Evolutionary conservation across 176 grass and related monocot species (phyloP).

Genomic region (Cenchrus fungigraminus): DNA sequence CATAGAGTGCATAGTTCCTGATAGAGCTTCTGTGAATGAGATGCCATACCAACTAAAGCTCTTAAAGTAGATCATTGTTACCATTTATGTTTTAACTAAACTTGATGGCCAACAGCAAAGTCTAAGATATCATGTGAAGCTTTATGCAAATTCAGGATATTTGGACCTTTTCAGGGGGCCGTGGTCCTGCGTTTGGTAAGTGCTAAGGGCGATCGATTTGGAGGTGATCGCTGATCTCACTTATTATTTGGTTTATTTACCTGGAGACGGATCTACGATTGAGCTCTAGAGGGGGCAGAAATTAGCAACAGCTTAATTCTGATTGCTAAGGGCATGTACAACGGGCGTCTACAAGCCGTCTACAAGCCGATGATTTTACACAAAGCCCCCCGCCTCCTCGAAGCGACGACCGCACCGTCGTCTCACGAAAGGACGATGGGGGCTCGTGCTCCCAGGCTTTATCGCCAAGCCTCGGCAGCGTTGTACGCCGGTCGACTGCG

Average conservation of each 20-base stretch:
- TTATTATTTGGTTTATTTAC: constrained; percentile 21
- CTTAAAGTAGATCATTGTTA: not conserved
- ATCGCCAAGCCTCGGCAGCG: too few species aligned
- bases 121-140: not conserved
- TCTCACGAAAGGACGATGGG: too few species aligned
- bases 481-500: too few species aligned
- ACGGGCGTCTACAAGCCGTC: too few species aligned
- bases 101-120: not conserved
- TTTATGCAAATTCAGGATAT: constrained; percentile 23
- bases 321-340: constrained; percentile 42
- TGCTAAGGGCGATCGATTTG: not conserved
- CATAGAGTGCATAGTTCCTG: not conserved
- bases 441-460: too few species aligned
- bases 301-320: too few species aligned
- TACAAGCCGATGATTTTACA: too few species aligned
- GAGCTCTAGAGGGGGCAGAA: not conserved
- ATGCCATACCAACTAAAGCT: not conserved
- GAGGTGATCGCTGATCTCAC: not conserved
- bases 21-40: not conserved
- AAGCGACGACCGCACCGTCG: constrained; percentile 24
- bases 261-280: too few species aligned
- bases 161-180: constrained; percentile 11
- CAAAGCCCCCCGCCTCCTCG: too few species aligned
- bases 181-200: constrained; percentile 9
- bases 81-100: not conserved